Percentiles rank a stretch among this genome's conserved stretches.
Conservation (phyloP, 2,329 filamentous ascomycete genomes). For the Exophiala alcalophila region DNA sequence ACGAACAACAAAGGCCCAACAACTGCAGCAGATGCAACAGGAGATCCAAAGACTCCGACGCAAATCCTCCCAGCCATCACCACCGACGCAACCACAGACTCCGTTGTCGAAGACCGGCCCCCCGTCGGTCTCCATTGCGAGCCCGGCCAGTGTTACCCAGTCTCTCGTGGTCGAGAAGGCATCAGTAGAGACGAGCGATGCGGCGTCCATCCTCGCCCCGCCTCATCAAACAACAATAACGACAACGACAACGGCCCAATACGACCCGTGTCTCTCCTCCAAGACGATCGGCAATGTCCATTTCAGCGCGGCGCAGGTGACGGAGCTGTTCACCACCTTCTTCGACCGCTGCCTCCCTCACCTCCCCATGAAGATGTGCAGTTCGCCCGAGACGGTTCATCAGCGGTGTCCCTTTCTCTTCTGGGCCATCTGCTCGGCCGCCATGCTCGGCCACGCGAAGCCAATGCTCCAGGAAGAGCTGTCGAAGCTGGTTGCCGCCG, state of each 20-base stretch:
- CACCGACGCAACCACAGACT: neutral
- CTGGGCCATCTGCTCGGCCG: slow-evolving; percentile 17
- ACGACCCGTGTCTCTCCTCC: slow-evolving; percentile 6
- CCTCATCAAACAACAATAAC: neutral
- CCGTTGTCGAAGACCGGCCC: neutral
- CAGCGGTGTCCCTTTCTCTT: slow-evolving; percentile 14
- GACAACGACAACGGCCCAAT: neutral
- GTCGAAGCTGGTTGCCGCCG: slow-evolving; percentile 15
- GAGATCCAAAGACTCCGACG: slow-evolving; percentile 5
- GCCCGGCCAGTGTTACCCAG: too few relatives aligned
- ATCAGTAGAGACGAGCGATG: neutral
- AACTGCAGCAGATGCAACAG: slow-evolving; percentile 13
- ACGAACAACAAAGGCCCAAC: slow-evolving; percentile 11
- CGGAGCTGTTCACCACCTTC: slow-evolving; percentile 17
- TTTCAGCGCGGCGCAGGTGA: slow-evolving; percentile 11
- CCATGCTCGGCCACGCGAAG: slow-evolving; percentile 6
- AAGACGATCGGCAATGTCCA: slow-evolving; percentile 10
- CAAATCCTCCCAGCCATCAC: neutral
- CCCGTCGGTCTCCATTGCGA: neutral
- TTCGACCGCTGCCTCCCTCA: slow-evolving; percentile 17
- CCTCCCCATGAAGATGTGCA: slow-evolving; percentile 14
- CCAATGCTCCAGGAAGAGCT: slow-evolving; percentile 14
- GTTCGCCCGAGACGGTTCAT: slow-evolving; percentile 10
- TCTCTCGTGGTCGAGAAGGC: neutral
- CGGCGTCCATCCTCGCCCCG: neutral